These are phyloP conservation scores for Sequoia sempervirens DNA, from an alignment of 75 land plant species.

Conservation along the genomic window DNA sequence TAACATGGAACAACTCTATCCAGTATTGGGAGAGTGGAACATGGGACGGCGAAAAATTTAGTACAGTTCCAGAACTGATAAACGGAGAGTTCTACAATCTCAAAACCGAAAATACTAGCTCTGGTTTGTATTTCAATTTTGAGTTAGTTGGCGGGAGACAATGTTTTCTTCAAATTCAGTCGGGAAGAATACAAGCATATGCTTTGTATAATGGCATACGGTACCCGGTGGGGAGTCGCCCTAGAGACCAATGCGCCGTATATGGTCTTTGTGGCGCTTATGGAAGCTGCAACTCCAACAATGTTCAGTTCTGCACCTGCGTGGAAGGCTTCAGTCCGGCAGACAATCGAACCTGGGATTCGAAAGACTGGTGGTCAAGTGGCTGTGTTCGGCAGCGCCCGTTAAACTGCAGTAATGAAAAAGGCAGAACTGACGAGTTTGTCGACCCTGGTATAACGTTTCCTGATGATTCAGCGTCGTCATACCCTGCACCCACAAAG, in stretches of 20 bases:
- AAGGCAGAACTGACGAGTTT: too few species aligned
- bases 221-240: slow-evolving; percentile 5
- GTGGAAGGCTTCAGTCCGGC: slow-evolving; percentile 25
- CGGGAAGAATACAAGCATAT: slow-evolving; percentile 16
- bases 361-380: neutral
- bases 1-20: slow-evolving; percentile 10
- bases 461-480: too few species aligned
- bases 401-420: neutral
- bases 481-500: neutral
- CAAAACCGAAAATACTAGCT: neutral
- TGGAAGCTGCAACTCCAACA: slow-evolving; percentile 15
- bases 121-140: neutral
- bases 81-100: neutral
- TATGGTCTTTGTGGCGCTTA: slow-evolving; percentile 26
- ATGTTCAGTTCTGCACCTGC: slow-evolving; percentile 22
- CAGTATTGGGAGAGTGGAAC: slow-evolving; percentile 28
- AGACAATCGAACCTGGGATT: slow-evolving; percentile 9
- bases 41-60: slow-evolving; percentile 27
- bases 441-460: too few species aligned
- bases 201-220: slow-evolving; percentile 13
- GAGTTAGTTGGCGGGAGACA: neutral
- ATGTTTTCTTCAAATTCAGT: slow-evolving; percentile 23
- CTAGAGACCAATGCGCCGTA: slow-evolving; percentile 19
- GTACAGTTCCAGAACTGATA: slow-evolving; percentile 4
- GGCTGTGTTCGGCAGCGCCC: slow-evolving; percentile 26